Base-by-base conservation (phyloP, 805 yeast species). In the Ogataea glucozyma region DNA sequence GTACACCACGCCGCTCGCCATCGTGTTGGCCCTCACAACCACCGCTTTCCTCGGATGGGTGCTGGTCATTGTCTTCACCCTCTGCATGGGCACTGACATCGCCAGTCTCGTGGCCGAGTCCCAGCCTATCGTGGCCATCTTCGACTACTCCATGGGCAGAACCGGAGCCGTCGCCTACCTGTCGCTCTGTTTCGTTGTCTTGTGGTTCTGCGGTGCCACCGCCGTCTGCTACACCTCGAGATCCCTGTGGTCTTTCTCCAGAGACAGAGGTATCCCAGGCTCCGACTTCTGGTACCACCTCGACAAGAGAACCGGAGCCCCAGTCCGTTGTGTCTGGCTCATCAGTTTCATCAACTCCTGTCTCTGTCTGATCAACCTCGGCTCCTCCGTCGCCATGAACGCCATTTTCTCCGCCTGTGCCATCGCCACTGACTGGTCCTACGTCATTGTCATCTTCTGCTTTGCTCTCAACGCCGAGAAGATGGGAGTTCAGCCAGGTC, bases 381-480 rank as follows among this genome's bases (percentile, higher is more conserved):
- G 70, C 38, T 65, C 70, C 21, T 56, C 66, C 5, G 58, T 69
- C 31, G 80, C 80, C 29, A 75, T 79, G 57, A 71, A 70, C 49
- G 81, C 81, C 21, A 68, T 76, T 41, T 76, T 76, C 60, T 73
- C 79, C 1, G 73, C 77, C 42, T 75, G 73, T 46, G 74, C 78
- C 46, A 72, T 78, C 24, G 71, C 73, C 31, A 74, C 76, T 44
- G 71, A 70, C 57, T 66, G 78, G 59, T 70, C 79, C 3, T 70
- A 78, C 69, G 71, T 73, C 21, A 62, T 65, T 51, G 78, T 76
- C 13, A 71, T 73, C 29, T 63, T 51, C 19, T 64, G 65, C 27
- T 67, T 72, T 53, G 66, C 72, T 11, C 44, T 72, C 21, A 75
- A 75, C 34, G 64, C 70, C 41, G 75, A 76, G 39, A 67, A 64